Base-by-base conservation (phyloP, 2,329 filamentous ascomycete genomes). In the Allantophomopsis cytisporea region DNA sequence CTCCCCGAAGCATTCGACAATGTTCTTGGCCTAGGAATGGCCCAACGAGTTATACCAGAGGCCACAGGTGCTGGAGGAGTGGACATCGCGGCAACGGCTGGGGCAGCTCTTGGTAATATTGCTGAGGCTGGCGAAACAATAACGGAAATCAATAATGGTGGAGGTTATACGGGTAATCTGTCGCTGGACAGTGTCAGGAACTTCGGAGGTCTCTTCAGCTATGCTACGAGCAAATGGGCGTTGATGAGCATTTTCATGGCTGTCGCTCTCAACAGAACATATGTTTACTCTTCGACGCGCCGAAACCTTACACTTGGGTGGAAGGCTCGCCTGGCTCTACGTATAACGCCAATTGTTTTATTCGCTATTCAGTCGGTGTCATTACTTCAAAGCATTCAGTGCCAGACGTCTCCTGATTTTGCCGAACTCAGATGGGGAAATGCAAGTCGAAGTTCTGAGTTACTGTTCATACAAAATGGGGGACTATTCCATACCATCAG, bases 201-300 rank as follows among this genome's bases (percentile, higher is more conserved):
- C 34, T 68, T 95, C 34, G 83, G 85, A 35, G 87, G 84, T 44
- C 76, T 96, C 42, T 88, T 96, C 60, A 83, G 78, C 50, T 98
- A 96, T 60, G 69, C 87, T 34, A 93, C 84, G 1, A 93, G 85
- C 59, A 83, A 83, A 59, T 96, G 91, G 91, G 88, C 89, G 1
- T 64, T 96, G 42, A 79, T 80, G 39, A 95, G 87, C 51, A 79
- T 96, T 50, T 75, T 80, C 31, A 83, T 89, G 68, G 86, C 86
- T 16, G 74, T 96, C 42, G 64, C 95, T 42, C 67, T 96, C 17
- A 96, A 96, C 56, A 77, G 91, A 41, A 93, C 91, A 6, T 80
- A 88, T 42, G 91, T 96, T 50, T 96, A 94, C 59, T 89, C 87
- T 33, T 89, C 88, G 0, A 89, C 86, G 12, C 72, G 91, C 45